phyloP scores from a whole-genome alignment of 2,329 filamentous ascomycete genomes.

The Pseudonectria buxi region DNA sequence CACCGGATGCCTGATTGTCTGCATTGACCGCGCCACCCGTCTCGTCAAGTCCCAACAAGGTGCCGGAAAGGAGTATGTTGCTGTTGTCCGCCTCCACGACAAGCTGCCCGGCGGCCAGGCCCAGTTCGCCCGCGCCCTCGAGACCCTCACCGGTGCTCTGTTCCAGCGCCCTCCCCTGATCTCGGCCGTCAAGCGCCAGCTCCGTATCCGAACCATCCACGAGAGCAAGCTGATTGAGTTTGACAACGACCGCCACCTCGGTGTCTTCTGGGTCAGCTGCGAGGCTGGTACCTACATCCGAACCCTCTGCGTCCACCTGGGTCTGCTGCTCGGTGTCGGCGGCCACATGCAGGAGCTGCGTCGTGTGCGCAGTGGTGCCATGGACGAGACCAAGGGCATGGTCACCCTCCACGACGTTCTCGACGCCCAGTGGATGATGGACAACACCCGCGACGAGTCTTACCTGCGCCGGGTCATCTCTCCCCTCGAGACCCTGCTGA shows the following conservation, averaged over 20 bases:
- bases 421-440: constrained; percentile 91
- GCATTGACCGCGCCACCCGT: constrained; percentile 92
- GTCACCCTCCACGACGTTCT: constrained; percentile 83
- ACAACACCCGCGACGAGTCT: constrained; percentile 92
- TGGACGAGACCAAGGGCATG: constrained; percentile 83
- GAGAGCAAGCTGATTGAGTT: constrained; percentile 97
- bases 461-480: constrained; percentile 87
- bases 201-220: constrained; percentile 96
- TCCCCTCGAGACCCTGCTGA: constrained; percentile 86
- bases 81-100: constrained; percentile 90
- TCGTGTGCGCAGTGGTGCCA: constrained; percentile 87
- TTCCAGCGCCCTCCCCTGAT: constrained; percentile 91
- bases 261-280: constrained; percentile 98
- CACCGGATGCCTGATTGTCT: constrained; percentile 90
- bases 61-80: constrained; percentile 98
- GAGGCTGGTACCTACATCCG: constrained; percentile 97
- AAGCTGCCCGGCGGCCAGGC: constrained; percentile 89
- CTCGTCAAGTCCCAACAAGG: constrained; percentile 98
- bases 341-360: constrained; percentile 98
- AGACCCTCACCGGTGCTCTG: constrained; percentile 91
- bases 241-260: constrained; percentile 94
- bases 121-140: constrained; percentile 86
- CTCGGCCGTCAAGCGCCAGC: constrained; percentile 96
- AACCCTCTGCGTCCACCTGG: constrained; percentile 93
- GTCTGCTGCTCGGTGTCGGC: constrained; percentile 69